Percentiles rank a stretch among this genome's conserved stretches.
phyloP scores from a whole-genome alignment of 2,329 filamentous ascomycete species.

The Zasmidium cellare region DNA sequence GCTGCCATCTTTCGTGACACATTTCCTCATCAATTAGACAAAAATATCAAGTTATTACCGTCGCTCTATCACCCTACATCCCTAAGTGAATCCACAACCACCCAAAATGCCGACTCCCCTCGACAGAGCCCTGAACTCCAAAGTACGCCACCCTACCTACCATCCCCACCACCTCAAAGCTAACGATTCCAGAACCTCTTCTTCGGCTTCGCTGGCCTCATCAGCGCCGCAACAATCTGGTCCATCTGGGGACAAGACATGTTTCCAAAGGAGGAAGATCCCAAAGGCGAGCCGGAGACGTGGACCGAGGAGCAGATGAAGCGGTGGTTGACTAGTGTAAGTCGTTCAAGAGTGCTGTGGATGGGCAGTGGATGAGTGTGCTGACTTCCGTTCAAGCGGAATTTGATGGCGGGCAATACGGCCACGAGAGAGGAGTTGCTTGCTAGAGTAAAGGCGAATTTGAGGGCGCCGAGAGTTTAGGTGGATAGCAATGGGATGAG shows the following conservation, averaged over 20 bases:
- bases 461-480: slow-evolving; percentile 48
- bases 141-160: slow-evolving; percentile 32
- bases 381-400: slow-evolving; percentile 51
- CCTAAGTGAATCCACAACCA: not conserved
- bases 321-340: slow-evolving; percentile 77
- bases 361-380: not conserved
- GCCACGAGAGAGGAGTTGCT: slow-evolving; percentile 65
- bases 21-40: not conserved
- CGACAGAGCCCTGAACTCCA: slow-evolving; percentile 48
- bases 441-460: slow-evolving; percentile 68
- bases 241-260: slow-evolving; percentile 83
- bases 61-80: not conserved
- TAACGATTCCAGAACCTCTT: slow-evolving; percentile 32
- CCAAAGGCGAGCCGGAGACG: slow-evolving; percentile 68
- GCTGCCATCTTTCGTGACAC: not conserved
- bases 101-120: slow-evolving; percentile 51
- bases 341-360: slow-evolving; percentile 34
- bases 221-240: slow-evolving; percentile 80
- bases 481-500: not conserved
- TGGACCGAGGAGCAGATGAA: slow-evolving; percentile 83
- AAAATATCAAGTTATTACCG: not conserved
- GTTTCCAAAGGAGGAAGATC: slow-evolving; percentile 73
- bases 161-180: not conserved
- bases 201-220: slow-evolving; percentile 74
- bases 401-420: slow-evolving; percentile 59